Conservation (phyloP, 257 asterid genomes). For the Plectranthus barbatus region DNA sequence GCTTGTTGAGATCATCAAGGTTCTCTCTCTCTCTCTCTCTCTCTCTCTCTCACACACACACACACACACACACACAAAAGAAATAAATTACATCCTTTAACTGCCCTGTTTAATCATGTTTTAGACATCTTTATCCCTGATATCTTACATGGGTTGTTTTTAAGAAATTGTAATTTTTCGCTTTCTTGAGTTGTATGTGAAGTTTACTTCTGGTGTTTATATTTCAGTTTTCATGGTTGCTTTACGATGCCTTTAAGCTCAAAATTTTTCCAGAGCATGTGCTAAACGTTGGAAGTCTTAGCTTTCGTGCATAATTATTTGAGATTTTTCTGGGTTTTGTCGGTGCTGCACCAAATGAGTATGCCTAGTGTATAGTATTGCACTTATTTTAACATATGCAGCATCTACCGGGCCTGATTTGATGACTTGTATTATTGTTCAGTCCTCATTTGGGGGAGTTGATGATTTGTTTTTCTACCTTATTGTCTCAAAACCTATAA, state of each 20-base stretch:
- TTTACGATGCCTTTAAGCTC: neutral
- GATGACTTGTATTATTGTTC: neutral
- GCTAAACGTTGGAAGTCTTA: neutral
- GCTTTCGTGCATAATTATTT: neutral
- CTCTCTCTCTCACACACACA: no score
- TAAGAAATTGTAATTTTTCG: neutral
- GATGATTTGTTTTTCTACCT: neutral
- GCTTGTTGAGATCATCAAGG: no score
- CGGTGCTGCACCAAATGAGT: neutral
- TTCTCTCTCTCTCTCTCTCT: no score
- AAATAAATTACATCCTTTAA: no score
- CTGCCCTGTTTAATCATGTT: no score
- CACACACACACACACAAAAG: no score
- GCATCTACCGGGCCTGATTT: neutral
- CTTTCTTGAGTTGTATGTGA: neutral
- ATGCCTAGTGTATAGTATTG: neutral
- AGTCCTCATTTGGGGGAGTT: neutral
- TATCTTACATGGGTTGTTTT: neutral
- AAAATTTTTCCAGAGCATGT: neutral
- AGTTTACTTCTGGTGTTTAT: neutral
- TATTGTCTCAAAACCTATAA: no score
- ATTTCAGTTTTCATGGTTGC: neutral
- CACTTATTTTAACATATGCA: no score
- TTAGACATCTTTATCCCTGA: no score
- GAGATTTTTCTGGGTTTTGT: neutral